A percentile compares a stretch with the other conserved stretches of the same genome.
Evolutionary conservation across 2,329 filamentous ascomycete species (phyloP).

Genomic region (Pseudogymnoascus sp.): DNA sequence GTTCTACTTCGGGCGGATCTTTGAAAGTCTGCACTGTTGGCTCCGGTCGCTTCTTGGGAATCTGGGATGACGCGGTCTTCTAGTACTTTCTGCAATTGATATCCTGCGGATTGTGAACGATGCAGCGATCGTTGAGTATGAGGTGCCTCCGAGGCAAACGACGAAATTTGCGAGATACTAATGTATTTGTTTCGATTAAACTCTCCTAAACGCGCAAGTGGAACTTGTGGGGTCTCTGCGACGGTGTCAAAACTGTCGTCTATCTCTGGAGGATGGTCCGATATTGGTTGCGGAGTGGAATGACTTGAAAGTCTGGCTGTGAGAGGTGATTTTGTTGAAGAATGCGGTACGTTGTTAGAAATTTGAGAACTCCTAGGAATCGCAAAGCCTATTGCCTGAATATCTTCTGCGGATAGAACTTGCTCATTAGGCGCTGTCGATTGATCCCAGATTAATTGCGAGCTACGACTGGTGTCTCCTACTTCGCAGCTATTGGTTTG

Average conservation of each 20-base stretch:
- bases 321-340: neutral
- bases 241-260: neutral
- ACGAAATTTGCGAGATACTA: neutral
- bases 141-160: conserved; percentile 10
- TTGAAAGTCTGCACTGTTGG: conserved; percentile 17
- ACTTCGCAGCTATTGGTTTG: neutral
- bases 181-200: neutral
- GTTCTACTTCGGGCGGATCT: conserved; percentile 13
- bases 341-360: neutral
- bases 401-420: neutral
- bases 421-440: conserved; percentile 2
- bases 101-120: neutral
- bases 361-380: neutral
- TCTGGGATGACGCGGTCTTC: conserved; percentile 24
- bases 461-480: neutral
- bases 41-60: conserved; percentile 24
- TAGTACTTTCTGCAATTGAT: conserved; percentile 1
- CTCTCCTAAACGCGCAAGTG: neutral
- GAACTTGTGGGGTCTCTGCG: neutral
- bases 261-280: neutral
- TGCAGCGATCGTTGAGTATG: neutral
- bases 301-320: neutral
- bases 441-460: neutral
- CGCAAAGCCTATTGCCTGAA: neutral
- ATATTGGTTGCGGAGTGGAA: neutral